phyloP scores from a whole-genome alignment of 2,329 filamentous ascomycete species.

The Fusarium cicatricum region DNA sequence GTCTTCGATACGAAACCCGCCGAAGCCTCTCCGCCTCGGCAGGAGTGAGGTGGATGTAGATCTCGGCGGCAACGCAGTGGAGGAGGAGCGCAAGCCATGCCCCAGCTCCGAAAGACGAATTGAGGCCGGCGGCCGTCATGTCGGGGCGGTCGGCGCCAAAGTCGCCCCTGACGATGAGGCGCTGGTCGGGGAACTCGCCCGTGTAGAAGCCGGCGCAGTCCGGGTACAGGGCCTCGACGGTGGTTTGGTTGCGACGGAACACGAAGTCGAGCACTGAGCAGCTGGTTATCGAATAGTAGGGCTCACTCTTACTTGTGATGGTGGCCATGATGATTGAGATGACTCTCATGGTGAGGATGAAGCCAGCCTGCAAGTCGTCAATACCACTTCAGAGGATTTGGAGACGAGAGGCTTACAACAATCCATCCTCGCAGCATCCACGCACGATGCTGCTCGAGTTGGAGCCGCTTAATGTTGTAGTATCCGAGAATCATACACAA shows the following conservation, averaged over 20 bases:
- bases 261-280: constrained; percentile 60
- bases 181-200: constrained; percentile 18
- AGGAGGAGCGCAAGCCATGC: constrained; percentile 61
- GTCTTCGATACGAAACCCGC: constrained; percentile 63
- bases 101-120: constrained; percentile 59
- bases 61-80: constrained; percentile 58
- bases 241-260: constrained; percentile 39
- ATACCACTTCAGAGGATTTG: not conserved
- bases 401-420: constrained; percentile 45
- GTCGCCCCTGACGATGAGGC: constrained; percentile 45
- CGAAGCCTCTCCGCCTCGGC: constrained; percentile 62
- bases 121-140: constrained; percentile 53
- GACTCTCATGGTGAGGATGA: constrained; percentile 61
- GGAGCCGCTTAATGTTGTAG: constrained; percentile 65
- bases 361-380: constrained; percentile 45
- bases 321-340: constrained; percentile 54
- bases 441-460: constrained; percentile 69
- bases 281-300: constrained; percentile 43
- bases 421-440: constrained; percentile 69
- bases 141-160: constrained; percentile 40
- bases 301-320: constrained; percentile 46
- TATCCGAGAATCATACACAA: constrained; percentile 56
- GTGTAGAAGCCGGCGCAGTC: constrained; percentile 53
- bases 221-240: constrained; percentile 52
- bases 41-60: constrained; percentile 61